These are phyloP conservation scores for Didymella glomerata DNA, from an alignment of 2,329 filamentous ascomycete species.

Conservation along the genomic window DNA sequence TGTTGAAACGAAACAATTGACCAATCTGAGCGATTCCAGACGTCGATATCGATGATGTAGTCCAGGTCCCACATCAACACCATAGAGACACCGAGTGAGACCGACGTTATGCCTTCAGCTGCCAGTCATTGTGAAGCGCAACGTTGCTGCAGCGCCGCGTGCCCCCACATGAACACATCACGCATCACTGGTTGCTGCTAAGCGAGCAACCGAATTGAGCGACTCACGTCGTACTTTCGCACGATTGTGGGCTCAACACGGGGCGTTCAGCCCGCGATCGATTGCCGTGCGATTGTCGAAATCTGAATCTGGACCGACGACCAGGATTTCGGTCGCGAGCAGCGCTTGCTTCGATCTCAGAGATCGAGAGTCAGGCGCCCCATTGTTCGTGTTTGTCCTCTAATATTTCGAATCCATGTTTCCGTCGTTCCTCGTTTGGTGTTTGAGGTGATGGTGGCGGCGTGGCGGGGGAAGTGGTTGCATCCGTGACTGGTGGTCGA, in stretches of 20 bases:
- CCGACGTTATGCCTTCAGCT: constrained; percentile 11
- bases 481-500: constrained; percentile 7
- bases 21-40: background rate
- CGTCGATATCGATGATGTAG: background rate
- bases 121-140: constrained; percentile 12
- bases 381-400: background rate
- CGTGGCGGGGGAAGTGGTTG: constrained; percentile 16
- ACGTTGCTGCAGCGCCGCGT: constrained; percentile 15
- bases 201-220: constrained; percentile 16
- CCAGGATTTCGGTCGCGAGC: constrained; percentile 22
- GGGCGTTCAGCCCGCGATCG: constrained; percentile 15
- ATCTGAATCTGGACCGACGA: constrained; percentile 25
- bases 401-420: constrained; percentile 3
- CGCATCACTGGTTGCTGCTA: constrained; percentile 4
- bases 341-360: constrained; percentile 15
- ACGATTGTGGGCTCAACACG: constrained; percentile 4
- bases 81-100: constrained; percentile 4
- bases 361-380: background rate
- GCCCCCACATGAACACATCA: constrained; percentile 14
- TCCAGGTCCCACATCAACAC: constrained; percentile 5
- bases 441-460: constrained; percentile 8
- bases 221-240: constrained; percentile 7
- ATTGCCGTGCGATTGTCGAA: constrained; percentile 22
- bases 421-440: constrained; percentile 2
- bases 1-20: background rate